These are phyloP conservation scores for Pseudovirgaria hyperparasitica DNA, from an alignment of 2,329 filamentous ascomycete species.

Conservation along the genomic window DNA sequence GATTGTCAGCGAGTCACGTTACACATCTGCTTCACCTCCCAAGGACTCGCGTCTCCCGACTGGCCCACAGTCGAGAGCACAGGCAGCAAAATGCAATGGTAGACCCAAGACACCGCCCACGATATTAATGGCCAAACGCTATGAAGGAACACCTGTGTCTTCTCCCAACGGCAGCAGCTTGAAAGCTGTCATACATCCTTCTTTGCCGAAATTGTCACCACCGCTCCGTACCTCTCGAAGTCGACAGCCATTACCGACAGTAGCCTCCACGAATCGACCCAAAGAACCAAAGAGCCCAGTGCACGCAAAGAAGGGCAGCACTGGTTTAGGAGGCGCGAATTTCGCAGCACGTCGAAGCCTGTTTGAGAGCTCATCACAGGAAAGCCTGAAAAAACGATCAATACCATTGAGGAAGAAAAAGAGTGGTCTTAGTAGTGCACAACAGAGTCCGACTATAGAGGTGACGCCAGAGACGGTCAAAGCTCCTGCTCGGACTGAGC, in stretches of 20 bases:
- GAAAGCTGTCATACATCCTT: constrained; percentile 6
- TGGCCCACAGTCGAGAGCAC: neutral
- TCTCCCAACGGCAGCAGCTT: neutral
- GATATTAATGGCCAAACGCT: constrained; percentile 1
- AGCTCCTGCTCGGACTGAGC: constrained; percentile 1
- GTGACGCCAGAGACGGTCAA: neutral
- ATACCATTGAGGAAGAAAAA: neutral
- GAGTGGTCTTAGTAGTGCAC: neutral
- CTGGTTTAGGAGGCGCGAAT: neutral
- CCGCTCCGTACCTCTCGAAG: constrained; percentile 10
- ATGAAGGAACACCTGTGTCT: neutral
- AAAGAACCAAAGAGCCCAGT: neutral
- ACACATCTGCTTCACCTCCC: neutral
- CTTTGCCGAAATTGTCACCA: constrained; percentile 8
- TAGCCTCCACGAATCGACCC: constrained; percentile 4
- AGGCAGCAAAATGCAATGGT: neutral
- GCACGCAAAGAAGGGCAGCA: constrained; percentile 1
- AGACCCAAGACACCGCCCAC: constrained; percentile 1
- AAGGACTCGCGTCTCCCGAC: neutral
- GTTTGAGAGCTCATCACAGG: constrained; percentile 1
- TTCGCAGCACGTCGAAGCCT: constrained; percentile 1
- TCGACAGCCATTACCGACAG: constrained; percentile 8
- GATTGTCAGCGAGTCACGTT: neutral
- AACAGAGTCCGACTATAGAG: too few species aligned
- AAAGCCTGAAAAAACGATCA: neutral